Percentiles rank a stretch among this genome's conserved stretches.
Evolutionary conservation across 805 yeast genomes (phyloP).

Genomic region (Suhomyces tanzawaensis): DNA sequence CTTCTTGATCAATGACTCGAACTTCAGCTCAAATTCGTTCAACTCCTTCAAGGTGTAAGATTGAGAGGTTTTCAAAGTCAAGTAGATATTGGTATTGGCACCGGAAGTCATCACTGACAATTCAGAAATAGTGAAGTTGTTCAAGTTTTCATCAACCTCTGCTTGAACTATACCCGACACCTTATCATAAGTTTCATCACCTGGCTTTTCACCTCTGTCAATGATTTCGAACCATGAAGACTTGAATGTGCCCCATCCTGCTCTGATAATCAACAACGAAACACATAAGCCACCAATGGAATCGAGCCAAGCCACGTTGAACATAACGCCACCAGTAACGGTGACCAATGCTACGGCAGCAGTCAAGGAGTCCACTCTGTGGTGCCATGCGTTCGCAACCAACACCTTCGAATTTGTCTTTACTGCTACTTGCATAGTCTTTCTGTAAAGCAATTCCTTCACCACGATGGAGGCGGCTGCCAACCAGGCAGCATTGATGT

Average conservation of each 20-base stretch:
- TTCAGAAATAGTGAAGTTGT: constrained; percentile 35
- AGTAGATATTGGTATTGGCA: constrained; percentile 48
- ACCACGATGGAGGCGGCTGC: constrained; percentile 85
- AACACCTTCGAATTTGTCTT: constrained; percentile 81
- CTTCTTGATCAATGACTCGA: constrained; percentile 32
- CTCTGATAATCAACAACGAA: constrained; percentile 74
- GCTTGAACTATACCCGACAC: constrained; percentile 40
- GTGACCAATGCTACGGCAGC: constrained; percentile 87
- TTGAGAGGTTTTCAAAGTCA: constrained; percentile 30
- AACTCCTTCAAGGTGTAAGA: constrained; percentile 28
- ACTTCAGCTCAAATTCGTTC: constrained; percentile 27
- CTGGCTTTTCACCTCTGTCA: constrained; percentile 62
- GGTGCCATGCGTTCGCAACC: constrained; percentile 98
- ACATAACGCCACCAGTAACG: constrained; percentile 78
- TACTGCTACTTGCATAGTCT: constrained; percentile 78
- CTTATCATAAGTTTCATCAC: constrained; percentile 47
- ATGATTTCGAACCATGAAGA: constrained; percentile 72
- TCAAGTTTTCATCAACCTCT: constrained; percentile 22
- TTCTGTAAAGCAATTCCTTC: constrained; percentile 84
- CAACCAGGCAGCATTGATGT: constrained; percentile 94
- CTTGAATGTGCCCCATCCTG: constrained; percentile 75
- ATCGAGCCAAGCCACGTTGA: constrained; percentile 81
- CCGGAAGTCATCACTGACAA: constrained; percentile 55
- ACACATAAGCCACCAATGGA: constrained; percentile 90
- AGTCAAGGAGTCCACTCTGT: constrained; percentile 89